Base-by-base conservation (phyloP, 768 basidiomycete species). In the Amanita rimosa region DNA sequence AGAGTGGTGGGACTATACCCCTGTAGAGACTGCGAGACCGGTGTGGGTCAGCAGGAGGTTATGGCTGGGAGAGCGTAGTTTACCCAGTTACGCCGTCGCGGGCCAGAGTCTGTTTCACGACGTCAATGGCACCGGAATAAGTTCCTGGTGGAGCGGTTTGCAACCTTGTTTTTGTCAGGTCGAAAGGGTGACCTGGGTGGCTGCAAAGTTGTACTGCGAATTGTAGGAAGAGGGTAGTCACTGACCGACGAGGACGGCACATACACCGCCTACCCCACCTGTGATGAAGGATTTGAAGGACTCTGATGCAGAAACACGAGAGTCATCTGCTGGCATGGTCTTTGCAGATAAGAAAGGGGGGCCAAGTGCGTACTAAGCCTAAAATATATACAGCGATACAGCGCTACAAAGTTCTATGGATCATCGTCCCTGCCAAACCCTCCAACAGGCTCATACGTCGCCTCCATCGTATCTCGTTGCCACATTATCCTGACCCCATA, bases 151-250 rank as follows among this genome's bases (percentile, higher is more conserved):
- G 56, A 8, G 96, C 95, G 4, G 96, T 98, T 66, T 99, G 96
- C 52, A 99, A 65, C 38, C 95, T 78, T n/a, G 89, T 92, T 70
- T 94, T 94, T 51, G 90, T 96, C 59, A 98, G 70, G 67, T 99
- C 96, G 62, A 98, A 99, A 7, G 96, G 96, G 61, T 99, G 96
- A 1, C 96, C 95, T 90, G 54, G 21, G 37, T 44, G n/a, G 16
- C 16, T 21, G 37, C 19, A 10, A 22, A 39, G 22, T 51, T 24
- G 42, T 6, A 37, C 22, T 1, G 11, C 7, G 8, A 14, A n/a
- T 45, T 29, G 31, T 38, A 9, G 42, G 45, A 40, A 51, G 21
- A 46, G 38, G 37, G 38, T 17, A 2, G 26, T 29, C 36, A 74
- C 88, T 58, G 50, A 92, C 92, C 93, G 53, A 96, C 93, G 21